Percentiles rank a stretch among this genome's conserved stretches.
These are phyloP conservation scores for Scheffersomyces illinoinensis DNA, from an alignment of 1,139 yeast species.

Conservation along the genomic window DNA sequence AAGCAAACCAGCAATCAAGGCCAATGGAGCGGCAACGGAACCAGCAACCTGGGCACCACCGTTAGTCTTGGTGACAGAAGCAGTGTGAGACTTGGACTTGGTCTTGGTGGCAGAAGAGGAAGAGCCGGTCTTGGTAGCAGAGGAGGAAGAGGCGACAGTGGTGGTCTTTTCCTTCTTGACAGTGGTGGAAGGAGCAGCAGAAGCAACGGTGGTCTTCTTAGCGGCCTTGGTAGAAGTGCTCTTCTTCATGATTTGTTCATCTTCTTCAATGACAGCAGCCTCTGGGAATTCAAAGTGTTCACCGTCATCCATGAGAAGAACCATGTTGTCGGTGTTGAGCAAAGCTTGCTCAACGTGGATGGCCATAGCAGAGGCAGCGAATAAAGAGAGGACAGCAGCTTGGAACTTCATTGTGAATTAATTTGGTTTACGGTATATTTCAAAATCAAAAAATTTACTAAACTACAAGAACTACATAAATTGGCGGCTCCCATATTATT, in stretches of 20 bases:
- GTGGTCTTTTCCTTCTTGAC: slow-evolving; percentile 6
- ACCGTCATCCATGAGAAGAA: slow-evolving; percentile 9
- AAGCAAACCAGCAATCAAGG: slow-evolving; percentile 16
- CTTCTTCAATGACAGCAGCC: slow-evolving; percentile 12
- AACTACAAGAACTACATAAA: neutral
- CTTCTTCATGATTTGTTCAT: slow-evolving; percentile 5
- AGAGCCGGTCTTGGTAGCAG: slow-evolving; percentile 1
- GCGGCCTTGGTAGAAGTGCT: neutral
- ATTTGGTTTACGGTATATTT: neutral
- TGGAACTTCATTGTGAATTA: neutral
- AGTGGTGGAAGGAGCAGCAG: neutral
- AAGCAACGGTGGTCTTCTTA: neutral
- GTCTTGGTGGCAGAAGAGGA: slow-evolving; percentile 7
- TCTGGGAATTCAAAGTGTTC: slow-evolving; percentile 12
- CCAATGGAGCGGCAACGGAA: slow-evolving; percentile 10
- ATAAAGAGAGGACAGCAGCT: neutral
- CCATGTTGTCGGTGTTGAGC: slow-evolving; percentile 14
- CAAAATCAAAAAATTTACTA: neutral
- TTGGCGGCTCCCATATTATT: neutral
- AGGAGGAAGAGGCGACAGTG: slow-evolving; percentile 2
- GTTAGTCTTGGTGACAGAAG: slow-evolving; percentile 17
- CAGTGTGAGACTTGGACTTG: slow-evolving; percentile 10
- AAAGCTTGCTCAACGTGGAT: slow-evolving; percentile 14
- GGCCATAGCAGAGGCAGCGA: slow-evolving; percentile 15
- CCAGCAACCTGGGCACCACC: slow-evolving; percentile 12